Evolutionary conservation across 305 asterid genomes (phyloP), one percentile per base, ranked within the genome.

Genomic region (Solanum hybrid): DNA sequence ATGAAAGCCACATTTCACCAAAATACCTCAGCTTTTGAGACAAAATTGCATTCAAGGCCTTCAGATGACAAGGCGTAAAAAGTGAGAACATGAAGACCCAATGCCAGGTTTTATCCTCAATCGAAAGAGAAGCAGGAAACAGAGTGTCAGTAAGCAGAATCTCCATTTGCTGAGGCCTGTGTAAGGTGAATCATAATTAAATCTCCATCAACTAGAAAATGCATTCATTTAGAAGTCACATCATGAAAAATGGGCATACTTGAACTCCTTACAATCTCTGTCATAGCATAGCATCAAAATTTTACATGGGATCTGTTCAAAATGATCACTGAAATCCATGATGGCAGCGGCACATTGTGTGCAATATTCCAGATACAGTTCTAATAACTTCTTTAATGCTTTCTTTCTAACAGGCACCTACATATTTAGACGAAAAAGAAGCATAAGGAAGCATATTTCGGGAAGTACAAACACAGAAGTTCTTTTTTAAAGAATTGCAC

Each of bases 281-380:
- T 92, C 97, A 92, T 92, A 94, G 92, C 96, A 96, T 92, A 95
- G 98, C 98, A 97, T 92, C 95, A 97, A 91, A 90, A 96, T 40
- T 88, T 93, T 94, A 95, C 98, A 94, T 71, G 99, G 99, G 74
- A 97, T 94, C 91, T 96, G 96, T 93, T 97, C 98, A 85, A 95
- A 89, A 34, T 87, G 93, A 64, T 95, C 95, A 91, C 93, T 93
- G 91, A 92, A 90, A 87, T 86, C 85, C 88, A 91, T 88, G 89
- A 81, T 87, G 77, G 90, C 92, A 86, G 88, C 93, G 89, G 92
- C 95, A 94, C 94, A 92, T 91, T 92, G 94, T 88, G 90, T 93
- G 93, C 98, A 96, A 90, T 97, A 97, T 78, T 93, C 95, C 89
- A 93, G 98, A 92, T 97, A 97, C 51, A 97, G 91, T 90, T 95